Conservation (phyloP, 2,329 filamentous ascomycete genomes). For the Pseudogymnoascus sp. region DNA sequence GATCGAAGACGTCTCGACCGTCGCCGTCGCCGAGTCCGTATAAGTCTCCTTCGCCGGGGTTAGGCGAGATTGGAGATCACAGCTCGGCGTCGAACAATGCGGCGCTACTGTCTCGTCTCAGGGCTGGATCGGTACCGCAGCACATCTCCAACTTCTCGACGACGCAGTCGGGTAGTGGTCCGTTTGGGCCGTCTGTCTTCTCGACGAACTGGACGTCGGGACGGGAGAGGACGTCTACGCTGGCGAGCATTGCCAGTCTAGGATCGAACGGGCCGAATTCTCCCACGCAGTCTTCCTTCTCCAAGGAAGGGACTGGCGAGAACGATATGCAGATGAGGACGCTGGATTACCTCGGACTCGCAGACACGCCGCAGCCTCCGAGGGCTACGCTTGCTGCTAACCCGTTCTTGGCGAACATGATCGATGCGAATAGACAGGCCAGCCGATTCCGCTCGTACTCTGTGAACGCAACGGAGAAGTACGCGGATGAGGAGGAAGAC, state of each 20-base stretch:
- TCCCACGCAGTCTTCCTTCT: slow-evolving; percentile 78
- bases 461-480: slow-evolving; percentile 97
- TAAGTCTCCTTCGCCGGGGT: slow-evolving; percentile 55
- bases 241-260: slow-evolving; percentile 75
- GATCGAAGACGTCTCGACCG: slow-evolving; percentile 72
- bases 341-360: slow-evolving; percentile 88
- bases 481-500: slow-evolving; percentile 80
- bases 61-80: slow-evolving; percentile 38
- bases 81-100: slow-evolving; percentile 49
- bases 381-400: slow-evolving; percentile 64
- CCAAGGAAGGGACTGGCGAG: slow-evolving; percentile 74
- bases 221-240: slow-evolving; percentile 76
- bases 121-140: slow-evolving; percentile 92
- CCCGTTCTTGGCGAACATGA: slow-evolving; percentile 66
- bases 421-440: slow-evolving; percentile 66
- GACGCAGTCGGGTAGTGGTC: slow-evolving; percentile 47
- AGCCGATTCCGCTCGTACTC: slow-evolving; percentile 96
- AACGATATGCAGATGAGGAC: slow-evolving; percentile 84
- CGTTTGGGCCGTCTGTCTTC: slow-evolving; percentile 87
- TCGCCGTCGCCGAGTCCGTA: slow-evolving; percentile 85
- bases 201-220: slow-evolving; percentile 74
- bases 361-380: slow-evolving; percentile 80
- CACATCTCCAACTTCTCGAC: slow-evolving; percentile 55
- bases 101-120: slow-evolving; percentile 71
- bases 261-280: slow-evolving; percentile 86